phyloP scores from a whole-genome alignment of 1,284 basidiomycete genomes.

The Pterulicium gracile region DNA sequence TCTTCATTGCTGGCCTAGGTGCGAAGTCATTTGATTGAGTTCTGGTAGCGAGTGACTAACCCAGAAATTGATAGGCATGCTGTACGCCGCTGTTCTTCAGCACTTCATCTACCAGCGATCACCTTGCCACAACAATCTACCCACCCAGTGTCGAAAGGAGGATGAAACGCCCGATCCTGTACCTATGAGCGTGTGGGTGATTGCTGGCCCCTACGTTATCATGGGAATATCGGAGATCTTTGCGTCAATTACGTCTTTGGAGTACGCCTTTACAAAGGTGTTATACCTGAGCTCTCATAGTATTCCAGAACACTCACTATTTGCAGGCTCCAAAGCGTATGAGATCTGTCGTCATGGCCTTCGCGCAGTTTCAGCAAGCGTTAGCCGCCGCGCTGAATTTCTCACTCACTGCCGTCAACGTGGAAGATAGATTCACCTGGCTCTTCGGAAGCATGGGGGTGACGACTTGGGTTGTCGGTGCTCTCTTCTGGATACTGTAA shows the following conservation, averaged over 20 bases:
- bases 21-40: neutral
- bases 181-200: slow-evolving; percentile 42
- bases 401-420: slow-evolving; percentile 29
- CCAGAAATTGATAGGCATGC: slow-evolving; percentile 49
- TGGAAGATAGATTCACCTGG: slow-evolving; percentile 30
- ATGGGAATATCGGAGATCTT: slow-evolving; percentile 45
- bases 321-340: slow-evolving; percentile 40
- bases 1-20: slow-evolving; percentile 37
- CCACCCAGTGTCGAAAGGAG: slow-evolving; percentile 26
- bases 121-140: slow-evolving; percentile 32
- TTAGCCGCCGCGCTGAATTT: slow-evolving; percentile 36
- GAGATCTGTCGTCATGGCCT: slow-evolving; percentile 43
- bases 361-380: slow-evolving; percentile 44
- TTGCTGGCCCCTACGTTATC: slow-evolving; percentile 35
- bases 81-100: slow-evolving; percentile 46
- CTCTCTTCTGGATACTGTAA: slow-evolving; percentile 31
- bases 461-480: slow-evolving; percentile 36
- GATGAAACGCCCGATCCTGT: slow-evolving; percentile 23
- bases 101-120: slow-evolving; percentile 36
- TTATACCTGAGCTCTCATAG: neutral
- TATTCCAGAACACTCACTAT: neutral
- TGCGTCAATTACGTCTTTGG: slow-evolving; percentile 47
- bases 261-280: slow-evolving; percentile 53
- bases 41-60: too few relatives aligned
- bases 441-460: slow-evolving; percentile 34